phyloP scores from a whole-genome alignment of 305 asterid genomes.

The Fraxinus ornus region DNA sequence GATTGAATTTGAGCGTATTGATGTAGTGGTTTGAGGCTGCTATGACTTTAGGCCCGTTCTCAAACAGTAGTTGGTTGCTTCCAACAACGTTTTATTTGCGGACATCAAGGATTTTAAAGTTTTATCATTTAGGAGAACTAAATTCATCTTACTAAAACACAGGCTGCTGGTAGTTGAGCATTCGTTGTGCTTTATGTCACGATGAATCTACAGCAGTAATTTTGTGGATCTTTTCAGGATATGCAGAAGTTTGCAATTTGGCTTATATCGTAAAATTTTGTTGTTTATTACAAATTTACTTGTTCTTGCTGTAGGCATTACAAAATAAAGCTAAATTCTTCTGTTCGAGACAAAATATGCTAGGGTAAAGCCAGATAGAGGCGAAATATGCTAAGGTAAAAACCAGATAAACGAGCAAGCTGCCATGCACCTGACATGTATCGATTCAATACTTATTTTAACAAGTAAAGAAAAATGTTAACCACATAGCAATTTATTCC shows the following conservation, averaged over 20 bases:
- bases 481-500: background rate
- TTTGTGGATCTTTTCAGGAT: background rate
- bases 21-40: slow-evolving; percentile 32
- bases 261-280: background rate
- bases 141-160: background rate
- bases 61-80: background rate
- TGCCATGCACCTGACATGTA: background rate
- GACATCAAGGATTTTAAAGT: background rate
- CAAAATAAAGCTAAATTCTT: background rate
- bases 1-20: slow-evolving; percentile 58
- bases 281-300: background rate
- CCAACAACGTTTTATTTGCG: background rate
- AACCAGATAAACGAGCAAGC: background rate
- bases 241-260: background rate
- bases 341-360: background rate
- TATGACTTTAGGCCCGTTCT: background rate
- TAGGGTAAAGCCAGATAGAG: background rate
- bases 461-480: too few species aligned
- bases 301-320: background rate
- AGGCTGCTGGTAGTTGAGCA: background rate
- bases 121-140: background rate
- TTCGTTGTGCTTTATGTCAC: background rate
- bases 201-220: background rate
- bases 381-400: background rate
- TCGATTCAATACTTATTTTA: background rate